These are phyloP conservation scores for Cystobasidium slooffiae DNA, from an alignment of 1,284 basidiomycete genomes.

Conservation along the genomic window DNA sequence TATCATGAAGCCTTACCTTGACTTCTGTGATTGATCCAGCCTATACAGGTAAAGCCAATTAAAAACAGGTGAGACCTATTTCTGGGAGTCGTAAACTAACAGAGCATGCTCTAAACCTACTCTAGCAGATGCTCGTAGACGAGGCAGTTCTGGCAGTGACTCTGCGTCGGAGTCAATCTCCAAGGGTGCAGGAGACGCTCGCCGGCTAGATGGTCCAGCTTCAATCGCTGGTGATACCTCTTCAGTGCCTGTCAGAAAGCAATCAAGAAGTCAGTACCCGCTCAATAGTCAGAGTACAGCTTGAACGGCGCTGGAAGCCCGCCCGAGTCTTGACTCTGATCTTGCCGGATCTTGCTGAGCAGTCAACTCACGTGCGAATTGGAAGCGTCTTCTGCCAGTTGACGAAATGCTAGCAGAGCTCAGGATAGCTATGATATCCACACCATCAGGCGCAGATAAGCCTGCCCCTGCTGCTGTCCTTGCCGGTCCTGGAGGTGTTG, in stretches of 20 bases:
- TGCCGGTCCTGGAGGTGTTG: not conserved
- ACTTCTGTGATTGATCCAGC: not conserved
- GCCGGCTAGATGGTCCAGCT: constrained; percentile 9
- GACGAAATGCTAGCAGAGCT: not conserved
- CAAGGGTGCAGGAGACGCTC: not conserved
- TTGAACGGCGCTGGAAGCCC: too few species aligned
- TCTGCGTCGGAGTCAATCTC: constrained; percentile 8
- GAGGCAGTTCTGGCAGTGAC: constrained; percentile 16
- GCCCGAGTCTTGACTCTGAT: too few species aligned
- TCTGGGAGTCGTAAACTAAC: not conserved
- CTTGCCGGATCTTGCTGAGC: not conserved
- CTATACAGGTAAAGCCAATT: not conserved
- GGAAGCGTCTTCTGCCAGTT: constrained; percentile 4
- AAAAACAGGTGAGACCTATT: not conserved
- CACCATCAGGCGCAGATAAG: not conserved
- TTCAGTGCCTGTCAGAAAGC: not conserved
- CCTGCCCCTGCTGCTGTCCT: not conserved
- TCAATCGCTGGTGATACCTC: not conserved
- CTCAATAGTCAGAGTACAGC: not conserved
- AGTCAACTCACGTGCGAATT: not conserved
- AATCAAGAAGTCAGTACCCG: not conserved
- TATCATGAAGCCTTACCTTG: not conserved
- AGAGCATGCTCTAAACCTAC: constrained; percentile 2
- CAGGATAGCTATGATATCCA: constrained; percentile 3
- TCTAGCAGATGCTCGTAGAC: not conserved